Base-by-base conservation (phyloP, 768 basidiomycete genomes). In the Macrolepiota fuliginosa region DNA sequence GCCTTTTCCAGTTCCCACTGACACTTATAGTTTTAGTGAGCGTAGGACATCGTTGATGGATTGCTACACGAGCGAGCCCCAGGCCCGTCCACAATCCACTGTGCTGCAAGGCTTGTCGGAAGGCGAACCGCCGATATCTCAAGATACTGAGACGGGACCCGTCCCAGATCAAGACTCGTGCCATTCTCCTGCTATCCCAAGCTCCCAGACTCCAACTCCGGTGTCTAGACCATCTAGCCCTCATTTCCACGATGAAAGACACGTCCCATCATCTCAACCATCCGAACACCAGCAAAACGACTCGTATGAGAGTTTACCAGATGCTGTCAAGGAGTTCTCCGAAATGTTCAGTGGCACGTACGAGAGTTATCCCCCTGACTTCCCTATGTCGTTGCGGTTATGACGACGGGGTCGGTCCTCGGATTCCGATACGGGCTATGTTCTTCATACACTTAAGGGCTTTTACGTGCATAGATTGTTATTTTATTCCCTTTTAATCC, bases 341-440 rank as follows among this genome's bases (percentile, higher is more conserved):
- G 71, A 72, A 6, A 82, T 83, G 78, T 80, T 83, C 67, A 75
- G 68, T 32, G 67, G 63, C 24, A 73, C 66, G 25, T 72, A 74
- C 6, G 74, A 70, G 45, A 80, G 78, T 52, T 80, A 76, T 67
- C 78, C 79, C 3, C 69, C 74, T 6, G 71, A 73, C 69, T 81
- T 79, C 63, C 78, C 77, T 5, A 69, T 71, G 69, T 78, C 76
- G 11, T 64, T 77, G 58, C 68, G 72, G 10, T 64, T 77, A 56
- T 67, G 71, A 62, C 71, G 64, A 35, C 56, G 56, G 55, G 17
- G 49, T 19, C 46, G 47, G 22, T 45, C 22, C 46, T 46, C n/a
- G 52, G 40, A 51, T 47, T 24, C 13, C 47, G 37, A 22, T 61
- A 12, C 42, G 58, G 36, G 36, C 59, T 58, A 32, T 13, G 32